Base-by-base conservation (phyloP, 2,329 filamentous ascomycete species). In the Fusarium oligoseptatum region DNA sequence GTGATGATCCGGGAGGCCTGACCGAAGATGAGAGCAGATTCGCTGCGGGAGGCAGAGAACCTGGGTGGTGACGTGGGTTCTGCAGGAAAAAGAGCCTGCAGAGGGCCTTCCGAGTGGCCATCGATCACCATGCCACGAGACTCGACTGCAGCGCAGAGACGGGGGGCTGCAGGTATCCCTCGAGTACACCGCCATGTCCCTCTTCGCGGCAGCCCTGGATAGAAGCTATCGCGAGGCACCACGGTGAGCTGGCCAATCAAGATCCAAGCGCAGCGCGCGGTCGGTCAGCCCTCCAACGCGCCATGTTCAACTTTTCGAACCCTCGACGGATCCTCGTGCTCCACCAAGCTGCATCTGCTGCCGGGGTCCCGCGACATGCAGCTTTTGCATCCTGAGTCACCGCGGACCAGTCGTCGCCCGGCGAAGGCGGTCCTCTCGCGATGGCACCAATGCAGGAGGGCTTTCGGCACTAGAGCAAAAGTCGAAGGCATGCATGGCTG, bases 371-470 rank as follows among this genome's bases (percentile, higher is more conserved):
- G 62, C 63, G 63, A 65, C 63, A 43, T 37, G 24, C 27, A 66
- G 67, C n/a, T 63, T 43, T 43, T 57, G 60, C 67, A 72, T 62
- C 56, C 58, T 79, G 76, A 79, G 77, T 79, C 77, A 79, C 68
- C 48, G 71, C 68, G 50, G 78, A 67, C 78, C 78, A 79, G 71
- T 79, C 74, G 72, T 75, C 76, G 63, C 37, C 58, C 41, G 68
- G 52, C 45, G 60, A 68, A 27, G 72, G 66, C 63, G 67, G 64
- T 52, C 64, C 72, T 69, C 70, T 78, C 74, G 74, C 68, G 75
- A 79, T 78, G 72, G 74, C 60, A 71, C 70, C 74, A 73, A 75
- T 75, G 66, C 75, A 68, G 45, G 71, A 69, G 72, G 62, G 67
- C 72, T 57, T 66, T 66, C 62, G 68, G 63, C 71, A 73, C 70